phyloP scores from a whole-genome alignment of 225 moss, liverwort and hornwort species.

The Marchantia paleacea region DNA sequence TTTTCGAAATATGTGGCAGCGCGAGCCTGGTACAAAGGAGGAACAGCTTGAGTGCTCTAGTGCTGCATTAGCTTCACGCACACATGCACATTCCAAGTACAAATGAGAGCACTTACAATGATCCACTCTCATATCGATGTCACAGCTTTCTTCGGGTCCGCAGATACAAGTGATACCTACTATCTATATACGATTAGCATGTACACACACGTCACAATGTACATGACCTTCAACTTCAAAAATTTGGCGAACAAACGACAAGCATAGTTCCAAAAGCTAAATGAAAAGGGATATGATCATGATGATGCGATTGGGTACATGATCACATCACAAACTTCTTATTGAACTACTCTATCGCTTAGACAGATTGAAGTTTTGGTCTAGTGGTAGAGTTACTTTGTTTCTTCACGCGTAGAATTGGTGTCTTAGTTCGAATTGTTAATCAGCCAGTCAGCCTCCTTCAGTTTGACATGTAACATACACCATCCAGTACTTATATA shows the following conservation, averaged over 20 bases:
- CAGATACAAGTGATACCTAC: not conserved
- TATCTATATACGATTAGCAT: not conserved
- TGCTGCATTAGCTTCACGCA: not conserved
- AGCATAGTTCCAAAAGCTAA: not conserved
- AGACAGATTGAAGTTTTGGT: too few species aligned
- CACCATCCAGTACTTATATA: too few species aligned
- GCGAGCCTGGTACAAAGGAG: not conserved
- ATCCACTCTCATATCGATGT: not conserved
- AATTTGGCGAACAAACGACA: not conserved
- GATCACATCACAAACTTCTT: not conserved
- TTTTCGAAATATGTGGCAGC: not conserved
- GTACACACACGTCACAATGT: not conserved
- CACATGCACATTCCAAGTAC: not conserved
- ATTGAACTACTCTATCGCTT: not conserved
- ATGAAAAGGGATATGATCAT: not conserved
- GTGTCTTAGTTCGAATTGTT: too few species aligned
- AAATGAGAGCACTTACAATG: not conserved
- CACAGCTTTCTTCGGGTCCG: not conserved
- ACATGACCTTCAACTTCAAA: not conserved
- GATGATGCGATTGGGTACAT: conserved; percentile 1
- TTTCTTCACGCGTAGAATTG: too few species aligned
- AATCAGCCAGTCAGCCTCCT: too few species aligned
- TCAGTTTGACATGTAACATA: too few species aligned
- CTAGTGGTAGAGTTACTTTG: too few species aligned
- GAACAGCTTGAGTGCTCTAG: not conserved